Base-by-base conservation (phyloP, 176 grass and related monocot species). In the Lolium perenne region DNA sequence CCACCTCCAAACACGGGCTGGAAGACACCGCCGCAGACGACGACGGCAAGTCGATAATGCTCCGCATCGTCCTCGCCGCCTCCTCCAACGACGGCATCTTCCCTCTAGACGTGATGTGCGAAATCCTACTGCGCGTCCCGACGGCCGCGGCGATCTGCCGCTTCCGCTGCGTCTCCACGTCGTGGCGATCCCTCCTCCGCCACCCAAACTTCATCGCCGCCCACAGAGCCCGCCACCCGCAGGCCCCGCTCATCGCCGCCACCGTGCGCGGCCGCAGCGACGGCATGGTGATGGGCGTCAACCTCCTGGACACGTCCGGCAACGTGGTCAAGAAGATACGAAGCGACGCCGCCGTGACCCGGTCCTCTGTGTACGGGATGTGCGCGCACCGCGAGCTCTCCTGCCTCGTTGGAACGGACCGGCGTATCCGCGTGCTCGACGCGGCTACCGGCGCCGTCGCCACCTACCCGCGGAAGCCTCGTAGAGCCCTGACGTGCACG, bases 271-370 rank as follows among this genome's bases (percentile, higher is more conserved):
- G 10, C 0, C 10, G 70, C 20, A 23, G 69, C 41, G 10, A 12
- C n/a, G 69, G 41, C 69, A 72, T 72, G 69, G 20, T 45, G 69
- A 72, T 72, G 69, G 41, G 69, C 20, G 41, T 72, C 20, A 72
- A 72, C 69, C 69, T 72, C 10, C 69, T 72, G 11, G 69, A 72
- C 41, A 1, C 45, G 41, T 72, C 41, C 20, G 41, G 41, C 69
- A 72, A 72, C 41, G 69, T 72, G 41, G 69, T 72, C 69, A 72
- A 72, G 69, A 72, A 23, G 69, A 22, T 72, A 46, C 10, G 41
- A 20, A 72, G 10, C 69, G n/a, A n/a, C 41, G 69, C 20, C 41
- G 69, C 69, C 10, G 69, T 72, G 20, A 72, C 69, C 69, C 17
- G 12, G 11, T 22, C 41, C 20, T 72, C 69, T 6, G 41, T 72